A percentile compares a stretch with the other conserved stretches of the same genome.
Conservation (phyloP, 148 eudicot genomes). For the Arctostaphylos glauca region DNA sequence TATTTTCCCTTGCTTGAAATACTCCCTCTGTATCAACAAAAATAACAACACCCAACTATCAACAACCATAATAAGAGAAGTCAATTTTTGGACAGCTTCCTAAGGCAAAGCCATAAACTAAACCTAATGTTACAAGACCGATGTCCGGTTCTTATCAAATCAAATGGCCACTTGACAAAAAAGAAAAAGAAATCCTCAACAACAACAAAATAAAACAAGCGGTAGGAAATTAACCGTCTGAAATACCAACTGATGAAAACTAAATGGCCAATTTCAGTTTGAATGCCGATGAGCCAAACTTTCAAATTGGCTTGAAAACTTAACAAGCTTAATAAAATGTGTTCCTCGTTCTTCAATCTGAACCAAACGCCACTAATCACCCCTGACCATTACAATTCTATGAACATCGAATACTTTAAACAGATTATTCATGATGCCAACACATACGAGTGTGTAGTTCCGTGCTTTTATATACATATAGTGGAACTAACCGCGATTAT, state of each 20-base stretch:
- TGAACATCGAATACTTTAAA: background rate
- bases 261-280: background rate
- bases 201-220: background rate
- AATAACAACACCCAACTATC: background rate
- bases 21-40: conserved; percentile 75
- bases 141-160: too few relatives aligned
- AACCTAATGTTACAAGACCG: background rate
- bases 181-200: background rate
- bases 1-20: conserved; percentile 91
- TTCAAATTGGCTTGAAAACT: background rate
- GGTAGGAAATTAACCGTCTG: background rate
- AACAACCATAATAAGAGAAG: background rate
- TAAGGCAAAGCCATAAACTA: background rate
- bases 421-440: background rate
- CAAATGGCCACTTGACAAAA: too few relatives aligned
- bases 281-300: background rate
- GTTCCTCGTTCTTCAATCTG: too few relatives aligned
- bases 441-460: background rate
- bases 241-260: background rate
- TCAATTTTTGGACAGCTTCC: background rate
- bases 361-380: too few relatives aligned
- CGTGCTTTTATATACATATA: background rate
- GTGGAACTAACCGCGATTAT: conserved; percentile 63
- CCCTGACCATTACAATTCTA: background rate
- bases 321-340: background rate